Base-by-base conservation (phyloP, 352 stramenopile genomes). In the Globisporangium irregulare region DNA sequence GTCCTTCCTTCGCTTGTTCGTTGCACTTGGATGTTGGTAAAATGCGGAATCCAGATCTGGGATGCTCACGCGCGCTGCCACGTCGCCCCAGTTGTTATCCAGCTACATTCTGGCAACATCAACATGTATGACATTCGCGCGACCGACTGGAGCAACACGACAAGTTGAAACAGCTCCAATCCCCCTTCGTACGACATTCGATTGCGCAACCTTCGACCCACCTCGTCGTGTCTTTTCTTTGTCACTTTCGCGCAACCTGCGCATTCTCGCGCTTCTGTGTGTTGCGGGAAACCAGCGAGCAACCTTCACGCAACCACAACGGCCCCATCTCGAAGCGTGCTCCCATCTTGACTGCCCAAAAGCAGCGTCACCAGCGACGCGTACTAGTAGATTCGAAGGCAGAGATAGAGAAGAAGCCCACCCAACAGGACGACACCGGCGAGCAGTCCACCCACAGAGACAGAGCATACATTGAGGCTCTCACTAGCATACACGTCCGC, bases 221-320 rank as follows among this genome's bases (percentile, higher is more conserved):
- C 41, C 41, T 50, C 41, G n/a, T 0, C 41, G 15, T 50, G 18
- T 50, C 15, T 7, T 50, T 50, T 50, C 15, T 7, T 50, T 50
- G 57, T 14, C 9, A 75, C 65, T 57, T 68, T 66, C 67, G 7
- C 14, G 43, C 58, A 55, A 73, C 67, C 8, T 67, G 4, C 18
- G 24, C 48, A 12, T 18, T 18, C 4, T 43, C 22, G 22, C n/a
- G 24, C 59, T 25, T 32, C 51, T 32, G n/a, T 58, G 12, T 34
- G 5, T 20, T 46, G 38, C 38, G 38, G 38, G 15, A 58, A 58
- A n/a, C 36, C 10, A 25, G 27, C 22, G 10, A 25, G 27, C n/a
- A 10, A 66, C 60, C 50, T 66, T 66, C 60, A 32, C 24, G 60
- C 60, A 66, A 66, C 60, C 56, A 3, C 18, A 24, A 50, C 18